Conservation (phyloP, 2,329 filamentous ascomycete species). For the Diaporthe eres region DNA sequence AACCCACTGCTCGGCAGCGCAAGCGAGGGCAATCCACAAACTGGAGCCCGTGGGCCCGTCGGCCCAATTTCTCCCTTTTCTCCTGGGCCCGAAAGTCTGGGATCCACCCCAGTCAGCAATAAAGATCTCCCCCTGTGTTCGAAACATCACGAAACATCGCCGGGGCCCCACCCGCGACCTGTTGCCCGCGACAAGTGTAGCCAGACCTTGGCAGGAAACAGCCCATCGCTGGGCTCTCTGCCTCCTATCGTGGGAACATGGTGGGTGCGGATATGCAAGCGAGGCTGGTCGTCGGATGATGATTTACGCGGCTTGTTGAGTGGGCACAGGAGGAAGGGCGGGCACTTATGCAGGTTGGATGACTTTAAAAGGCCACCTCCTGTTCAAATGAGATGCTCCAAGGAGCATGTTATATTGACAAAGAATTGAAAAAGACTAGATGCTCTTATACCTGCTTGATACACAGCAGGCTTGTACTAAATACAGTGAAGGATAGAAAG, state of each 20-base stretch:
- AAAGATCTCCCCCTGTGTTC: constrained; percentile 10
- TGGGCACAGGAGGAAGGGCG: background rate
- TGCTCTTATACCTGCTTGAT: background rate
- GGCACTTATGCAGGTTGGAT: background rate
- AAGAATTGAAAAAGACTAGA: background rate
- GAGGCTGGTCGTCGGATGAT: background rate
- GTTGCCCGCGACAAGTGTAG: background rate
- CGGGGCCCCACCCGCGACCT: constrained; percentile 6
- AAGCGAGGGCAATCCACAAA: background rate
- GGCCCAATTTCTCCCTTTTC: constrained; percentile 23
- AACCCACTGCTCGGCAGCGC: background rate
- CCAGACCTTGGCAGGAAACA: constrained; percentile 5
- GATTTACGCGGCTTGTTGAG: background rate
- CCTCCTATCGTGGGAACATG: background rate
- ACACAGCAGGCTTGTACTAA: background rate
- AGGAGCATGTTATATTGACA: background rate
- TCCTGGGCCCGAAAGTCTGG: constrained; percentile 20
- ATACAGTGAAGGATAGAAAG: constrained; percentile 4
- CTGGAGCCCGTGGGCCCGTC: constrained; percentile 8
- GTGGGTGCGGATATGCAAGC: background rate
- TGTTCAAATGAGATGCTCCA: too few species aligned
- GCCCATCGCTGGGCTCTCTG: background rate
- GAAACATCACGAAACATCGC: constrained; percentile 29
- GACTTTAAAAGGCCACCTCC: background rate
- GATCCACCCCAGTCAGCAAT: background rate